A percentile compares a stretch with the other conserved stretches of the same genome.
Conservation (phyloP, 2,329 filamentous ascomycete genomes). For the Epichloe bromicola region DNA sequence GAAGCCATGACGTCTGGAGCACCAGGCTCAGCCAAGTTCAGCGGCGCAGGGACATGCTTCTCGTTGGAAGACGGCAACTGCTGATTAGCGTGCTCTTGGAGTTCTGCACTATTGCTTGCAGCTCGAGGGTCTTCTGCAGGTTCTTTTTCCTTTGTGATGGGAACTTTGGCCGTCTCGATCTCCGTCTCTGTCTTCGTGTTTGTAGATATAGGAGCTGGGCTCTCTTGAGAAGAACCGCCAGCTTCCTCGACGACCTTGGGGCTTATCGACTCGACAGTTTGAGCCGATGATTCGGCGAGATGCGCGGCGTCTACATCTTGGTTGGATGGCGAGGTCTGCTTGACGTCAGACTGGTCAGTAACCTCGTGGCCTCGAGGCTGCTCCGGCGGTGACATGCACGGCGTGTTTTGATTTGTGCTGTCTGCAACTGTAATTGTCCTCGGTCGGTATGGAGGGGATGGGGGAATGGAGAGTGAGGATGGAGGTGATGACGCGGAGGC, state of each 20-base stretch:
- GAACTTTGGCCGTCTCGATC: neutral
- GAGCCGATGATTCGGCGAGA: neutral
- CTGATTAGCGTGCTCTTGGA: neutral
- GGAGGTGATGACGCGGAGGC: neutral
- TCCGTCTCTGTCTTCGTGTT: neutral
- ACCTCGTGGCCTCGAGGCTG: conserved; percentile 14
- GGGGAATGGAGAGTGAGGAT: neutral
- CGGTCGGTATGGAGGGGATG: neutral
- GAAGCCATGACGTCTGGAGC: conserved; percentile 26
- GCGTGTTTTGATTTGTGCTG: neutral
- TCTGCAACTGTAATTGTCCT: neutral
- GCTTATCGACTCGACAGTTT: neutral
- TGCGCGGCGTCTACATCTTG: conserved; percentile 1
- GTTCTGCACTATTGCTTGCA: neutral
- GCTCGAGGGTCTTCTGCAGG: neutral
- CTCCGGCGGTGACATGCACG: conserved; percentile 26
- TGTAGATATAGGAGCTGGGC: neutral
- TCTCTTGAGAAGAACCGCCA: neutral
- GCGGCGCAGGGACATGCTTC: conserved; percentile 13
- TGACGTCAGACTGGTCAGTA: conserved; percentile 5
- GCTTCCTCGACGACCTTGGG: neutral
- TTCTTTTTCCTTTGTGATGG: neutral
- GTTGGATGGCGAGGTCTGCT: neutral
- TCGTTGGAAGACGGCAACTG: conserved; percentile 8
- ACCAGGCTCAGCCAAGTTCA: conserved; percentile 6